Evolutionary conservation across 306 rosid genomes (phyloP).

Genomic region (Vigna unguiculata): DNA sequence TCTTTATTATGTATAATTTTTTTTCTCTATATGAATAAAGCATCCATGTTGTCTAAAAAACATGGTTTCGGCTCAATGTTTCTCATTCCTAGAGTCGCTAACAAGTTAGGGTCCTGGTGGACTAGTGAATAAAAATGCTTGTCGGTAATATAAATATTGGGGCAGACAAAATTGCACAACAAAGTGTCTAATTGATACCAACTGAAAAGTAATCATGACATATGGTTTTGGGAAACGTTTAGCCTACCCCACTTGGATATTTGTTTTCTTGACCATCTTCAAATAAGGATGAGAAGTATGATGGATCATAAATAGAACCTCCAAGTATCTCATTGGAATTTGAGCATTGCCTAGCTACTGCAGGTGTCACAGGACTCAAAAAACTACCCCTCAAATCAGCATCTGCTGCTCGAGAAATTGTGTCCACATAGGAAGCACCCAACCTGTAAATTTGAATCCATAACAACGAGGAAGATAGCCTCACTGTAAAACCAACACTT

Average conservation of each 20-base stretch:
- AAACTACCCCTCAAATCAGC: constrained; percentile 81
- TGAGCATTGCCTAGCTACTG: constrained; percentile 68
- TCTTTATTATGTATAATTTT: no score
- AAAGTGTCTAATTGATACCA: constrained; percentile 14
- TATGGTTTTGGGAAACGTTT: constrained; percentile 36
- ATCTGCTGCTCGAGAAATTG: constrained; percentile 68
- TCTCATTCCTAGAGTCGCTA: background rate
- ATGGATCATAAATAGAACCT: constrained; percentile 90
- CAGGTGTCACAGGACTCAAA: constrained; percentile 81
- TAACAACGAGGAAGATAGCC: constrained; percentile 78
- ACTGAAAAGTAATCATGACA: constrained; percentile 27
- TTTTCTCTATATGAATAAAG: no score
- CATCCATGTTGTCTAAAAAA: no score
- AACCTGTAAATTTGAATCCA: constrained; percentile 98
- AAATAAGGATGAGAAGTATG: constrained; percentile 81
- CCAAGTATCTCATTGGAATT: constrained; percentile 84
- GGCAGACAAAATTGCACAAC: constrained; percentile 27
- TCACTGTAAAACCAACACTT: constrained; percentile 69
- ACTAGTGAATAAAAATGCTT: background rate
- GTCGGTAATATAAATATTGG: background rate
- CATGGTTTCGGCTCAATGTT: no score
- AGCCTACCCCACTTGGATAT: constrained; percentile 60
- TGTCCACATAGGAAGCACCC: constrained; percentile 75
- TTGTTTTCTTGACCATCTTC: constrained; percentile 78
- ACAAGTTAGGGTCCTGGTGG: background rate